A percentile compares a stretch with the other conserved stretches of the same genome.
Evolutionary conservation across 208 protist genomes (phyloP).

Genomic region (Acanthamoeba sp.): DNA sequence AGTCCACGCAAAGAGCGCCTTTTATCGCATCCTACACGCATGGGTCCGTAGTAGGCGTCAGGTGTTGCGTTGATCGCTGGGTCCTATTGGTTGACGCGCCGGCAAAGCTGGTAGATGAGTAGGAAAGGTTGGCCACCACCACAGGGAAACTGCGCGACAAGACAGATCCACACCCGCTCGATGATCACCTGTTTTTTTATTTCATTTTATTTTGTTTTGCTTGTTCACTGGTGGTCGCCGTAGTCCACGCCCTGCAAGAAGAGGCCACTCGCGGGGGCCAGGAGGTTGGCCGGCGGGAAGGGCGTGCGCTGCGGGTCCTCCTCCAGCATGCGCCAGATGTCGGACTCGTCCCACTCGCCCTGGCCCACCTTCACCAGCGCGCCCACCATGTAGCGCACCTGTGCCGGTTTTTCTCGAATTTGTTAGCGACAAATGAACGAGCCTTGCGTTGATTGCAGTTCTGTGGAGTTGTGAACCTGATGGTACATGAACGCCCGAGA

Average conservation of each 20-base stretch:
- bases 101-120: not conserved
- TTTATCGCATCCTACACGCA: no score
- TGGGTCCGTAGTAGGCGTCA: no score
- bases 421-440: not conserved
- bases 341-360: constrained; percentile 4
- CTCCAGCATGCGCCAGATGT: constrained; percentile 40
- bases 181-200: not conserved
- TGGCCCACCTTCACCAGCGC: constrained; percentile 59
- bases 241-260: not conserved
- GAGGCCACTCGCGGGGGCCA: constrained; percentile 16
- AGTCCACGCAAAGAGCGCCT: no score
- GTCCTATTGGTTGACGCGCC: not conserved
- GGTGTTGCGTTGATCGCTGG: no score
- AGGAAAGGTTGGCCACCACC: constrained; percentile 7
- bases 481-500: constrained; percentile 56
- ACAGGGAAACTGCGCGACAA: not conserved
- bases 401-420: not conserved
- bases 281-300: constrained; percentile 41
- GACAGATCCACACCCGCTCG: no score
- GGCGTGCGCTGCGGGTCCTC: not conserved
- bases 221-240: no score
- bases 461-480: not conserved
- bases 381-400: constrained; percentile 69
- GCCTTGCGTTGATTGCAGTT: not conserved
- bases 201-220: constrained; percentile 10